A percentile compares a stretch with the other conserved stretches of the same genome.
phyloP scores from a whole-genome alignment of 495 filamentous ascomycete species.

The Evernia prunastri region DNA sequence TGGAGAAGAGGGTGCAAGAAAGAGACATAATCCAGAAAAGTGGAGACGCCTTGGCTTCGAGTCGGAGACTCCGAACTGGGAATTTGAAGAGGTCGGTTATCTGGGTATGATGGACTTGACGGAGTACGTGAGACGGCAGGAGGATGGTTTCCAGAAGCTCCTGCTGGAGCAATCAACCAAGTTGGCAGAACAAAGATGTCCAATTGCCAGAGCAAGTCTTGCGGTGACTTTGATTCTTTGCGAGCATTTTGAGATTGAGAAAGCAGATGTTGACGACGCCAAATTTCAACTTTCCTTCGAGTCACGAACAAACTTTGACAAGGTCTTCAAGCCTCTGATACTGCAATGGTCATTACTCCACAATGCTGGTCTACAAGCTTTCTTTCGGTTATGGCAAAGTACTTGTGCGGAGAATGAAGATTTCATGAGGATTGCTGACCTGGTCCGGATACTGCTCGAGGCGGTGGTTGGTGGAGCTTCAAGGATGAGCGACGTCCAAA shows the following conservation, averaged over 20 bases:
- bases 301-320: conserved; percentile 72
- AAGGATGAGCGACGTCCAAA: conserved; percentile 76
- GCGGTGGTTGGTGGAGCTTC: conserved; percentile 80
- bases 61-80: conserved; percentile 73
- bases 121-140: conserved; percentile 83
- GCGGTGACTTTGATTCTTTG: conserved; percentile 83
- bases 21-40: conserved; percentile 80
- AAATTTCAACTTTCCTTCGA: conserved; percentile 73
- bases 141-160: conserved; percentile 86
- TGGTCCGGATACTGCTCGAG: conserved; percentile 85
- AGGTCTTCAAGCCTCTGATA: conserved; percentile 77
- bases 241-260: conserved; percentile 92
- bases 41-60: conserved; percentile 92
- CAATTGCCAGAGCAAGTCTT: conserved; percentile 79
- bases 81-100: conserved; percentile 83
- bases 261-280: conserved; percentile 72
- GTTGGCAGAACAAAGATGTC: conserved; percentile 67
- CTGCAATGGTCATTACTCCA: conserved; percentile 97
- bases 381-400: conserved; percentile 87
- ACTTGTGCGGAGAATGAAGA: conserved; percentile 78
- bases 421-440: conserved; percentile 85
- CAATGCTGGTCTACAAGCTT: conserved; percentile 77
- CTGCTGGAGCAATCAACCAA: conserved; percentile 82
- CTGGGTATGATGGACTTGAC: conserved; percentile 96
- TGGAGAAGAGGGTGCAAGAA: conserved; percentile 44